Percentiles rank a stretch among this genome's conserved stretches.
phyloP scores from a whole-genome alignment of 2,329 filamentous ascomycete species.

The Calonectria henricotiae region DNA sequence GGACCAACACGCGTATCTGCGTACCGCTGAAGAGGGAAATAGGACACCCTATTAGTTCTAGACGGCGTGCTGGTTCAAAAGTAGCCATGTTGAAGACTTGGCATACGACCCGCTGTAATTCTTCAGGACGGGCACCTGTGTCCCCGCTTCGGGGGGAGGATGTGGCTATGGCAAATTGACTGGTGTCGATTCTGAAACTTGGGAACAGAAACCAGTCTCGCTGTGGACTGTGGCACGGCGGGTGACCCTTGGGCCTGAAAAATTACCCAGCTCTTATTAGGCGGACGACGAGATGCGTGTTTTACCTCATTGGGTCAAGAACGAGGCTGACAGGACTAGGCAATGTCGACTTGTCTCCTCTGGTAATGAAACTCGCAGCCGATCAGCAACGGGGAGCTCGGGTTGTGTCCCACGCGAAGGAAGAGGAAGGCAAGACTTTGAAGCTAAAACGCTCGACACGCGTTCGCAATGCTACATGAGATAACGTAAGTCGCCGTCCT shows the following conservation, averaged over 20 bases:
- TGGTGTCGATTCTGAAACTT: slow-evolving; percentile 35
- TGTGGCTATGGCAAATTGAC: slow-evolving; percentile 37
- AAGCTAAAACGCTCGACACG: slow-evolving; percentile 18
- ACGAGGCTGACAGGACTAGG: slow-evolving; percentile 30
- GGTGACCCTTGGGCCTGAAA: not conserved
- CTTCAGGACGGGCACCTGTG: slow-evolving; percentile 23
- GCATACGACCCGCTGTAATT: slow-evolving; percentile 23
- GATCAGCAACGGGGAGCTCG: slow-evolving; percentile 24
- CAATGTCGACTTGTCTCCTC: slow-evolving; percentile 22
- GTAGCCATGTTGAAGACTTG: slow-evolving; percentile 23
- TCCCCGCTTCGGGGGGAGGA: slow-evolving; percentile 15
- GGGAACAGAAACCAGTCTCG: not conserved
- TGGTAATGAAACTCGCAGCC: slow-evolving; percentile 19
- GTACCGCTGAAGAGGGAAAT: slow-evolving; percentile 31
- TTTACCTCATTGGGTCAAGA: slow-evolving; percentile 28
- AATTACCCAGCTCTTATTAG: slow-evolving; percentile 6
- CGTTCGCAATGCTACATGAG: slow-evolving; percentile 22
- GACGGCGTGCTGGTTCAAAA: slow-evolving; percentile 14
- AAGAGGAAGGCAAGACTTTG: not conserved
- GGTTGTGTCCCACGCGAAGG: slow-evolving; percentile 20
- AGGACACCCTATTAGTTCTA: slow-evolving; percentile 7
- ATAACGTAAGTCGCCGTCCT: slow-evolving; percentile 11
- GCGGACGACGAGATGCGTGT: slow-evolving; percentile 20
- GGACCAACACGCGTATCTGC: slow-evolving; percentile 27
- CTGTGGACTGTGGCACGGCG: slow-evolving; percentile 1